Evolutionary conservation across 192 early-diverging fungal genomes (phyloP).

Genomic region (Diversispora epigaea): DNA sequence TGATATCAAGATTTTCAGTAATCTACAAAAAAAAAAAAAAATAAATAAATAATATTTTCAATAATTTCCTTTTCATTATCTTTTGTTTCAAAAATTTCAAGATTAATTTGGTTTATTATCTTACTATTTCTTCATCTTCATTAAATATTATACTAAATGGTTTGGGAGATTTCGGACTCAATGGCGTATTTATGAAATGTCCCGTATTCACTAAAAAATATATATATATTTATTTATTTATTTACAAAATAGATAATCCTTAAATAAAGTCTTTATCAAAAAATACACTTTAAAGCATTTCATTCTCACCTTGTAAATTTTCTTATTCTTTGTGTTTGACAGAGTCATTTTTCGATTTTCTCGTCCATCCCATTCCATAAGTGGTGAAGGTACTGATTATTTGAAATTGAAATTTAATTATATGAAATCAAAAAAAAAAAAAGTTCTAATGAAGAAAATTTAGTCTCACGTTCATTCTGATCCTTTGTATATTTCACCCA

Average conservation of each 20-base stretch:
- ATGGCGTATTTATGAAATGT: neutral
- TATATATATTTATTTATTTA: neutral
- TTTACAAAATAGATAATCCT: neutral
- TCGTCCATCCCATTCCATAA: slow-evolving; percentile 16
- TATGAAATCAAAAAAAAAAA: neutral
- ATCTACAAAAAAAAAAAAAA: slow-evolving; percentile 47
- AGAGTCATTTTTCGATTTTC: slow-evolving; percentile 5
- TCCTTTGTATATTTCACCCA: slow-evolving; percentile 56
- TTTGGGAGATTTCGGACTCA: slow-evolving; percentile 25
- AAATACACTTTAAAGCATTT: neutral
- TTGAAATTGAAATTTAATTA: neutral
- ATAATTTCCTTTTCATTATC: too few species aligned
- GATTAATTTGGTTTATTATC: neutral
- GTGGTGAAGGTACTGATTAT: slow-evolving; percentile 15
- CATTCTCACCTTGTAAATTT: slow-evolving; percentile 40
- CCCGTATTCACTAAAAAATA: slow-evolving; percentile 19
- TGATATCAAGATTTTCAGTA: slow-evolving; percentile 58
- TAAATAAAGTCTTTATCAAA: too few species aligned
- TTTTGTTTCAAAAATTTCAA: neutral
- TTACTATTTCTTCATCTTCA: slow-evolving; percentile 53
- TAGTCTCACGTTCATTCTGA: slow-evolving; percentile 50
- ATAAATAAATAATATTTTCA: neutral
- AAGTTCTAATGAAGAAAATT: neutral
- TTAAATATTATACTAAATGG: neutral
- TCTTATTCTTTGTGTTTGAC: slow-evolving; percentile 29